Percentiles rank a stretch among this genome's conserved stretches.
These are phyloP conservation scores for Pythium insidiosum DNA, from an alignment of 352 stramenopile species.

Conservation along the genomic window DNA sequence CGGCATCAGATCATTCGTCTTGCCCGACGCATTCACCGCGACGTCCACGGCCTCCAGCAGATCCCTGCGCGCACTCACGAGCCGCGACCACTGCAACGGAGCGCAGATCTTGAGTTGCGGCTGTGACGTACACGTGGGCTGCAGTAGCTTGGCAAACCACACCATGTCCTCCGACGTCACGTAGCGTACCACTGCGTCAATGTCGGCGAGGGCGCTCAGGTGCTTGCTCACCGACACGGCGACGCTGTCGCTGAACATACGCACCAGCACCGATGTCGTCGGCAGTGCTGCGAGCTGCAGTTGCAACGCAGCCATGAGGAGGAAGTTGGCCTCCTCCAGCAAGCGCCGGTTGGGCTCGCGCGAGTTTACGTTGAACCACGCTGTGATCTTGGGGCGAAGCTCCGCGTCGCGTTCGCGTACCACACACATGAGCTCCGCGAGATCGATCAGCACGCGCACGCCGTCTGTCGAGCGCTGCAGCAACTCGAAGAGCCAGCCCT, in stretches of 20 bases:
- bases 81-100: not conserved
- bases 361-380: not conserved
- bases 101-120: no score
- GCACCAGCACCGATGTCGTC: not conserved
- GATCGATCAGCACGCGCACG: not conserved
- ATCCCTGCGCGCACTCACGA: not conserved
- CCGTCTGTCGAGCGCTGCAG: not conserved
- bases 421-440: slow-evolving; percentile 4
- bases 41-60: not conserved
- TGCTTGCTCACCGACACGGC: not conserved
- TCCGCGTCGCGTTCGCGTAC: not conserved
- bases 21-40: not conserved
- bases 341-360: not conserved
- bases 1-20: not conserved
- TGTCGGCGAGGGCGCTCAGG: not conserved
- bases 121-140: not conserved
- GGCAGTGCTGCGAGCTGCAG: not conserved
- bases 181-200: not conserved
- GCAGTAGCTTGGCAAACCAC: not conserved
- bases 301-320: not conserved
- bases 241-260: not conserved
- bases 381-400: not conserved
- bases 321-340: not conserved
- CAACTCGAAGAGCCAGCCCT: slow-evolving; percentile 1
- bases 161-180: not conserved